A percentile compares a stretch with the other conserved stretches of the same genome.
phyloP scores from a whole-genome alignment of 2,329 filamentous ascomycete genomes.

The Phyllosticta capitalensis region DNA sequence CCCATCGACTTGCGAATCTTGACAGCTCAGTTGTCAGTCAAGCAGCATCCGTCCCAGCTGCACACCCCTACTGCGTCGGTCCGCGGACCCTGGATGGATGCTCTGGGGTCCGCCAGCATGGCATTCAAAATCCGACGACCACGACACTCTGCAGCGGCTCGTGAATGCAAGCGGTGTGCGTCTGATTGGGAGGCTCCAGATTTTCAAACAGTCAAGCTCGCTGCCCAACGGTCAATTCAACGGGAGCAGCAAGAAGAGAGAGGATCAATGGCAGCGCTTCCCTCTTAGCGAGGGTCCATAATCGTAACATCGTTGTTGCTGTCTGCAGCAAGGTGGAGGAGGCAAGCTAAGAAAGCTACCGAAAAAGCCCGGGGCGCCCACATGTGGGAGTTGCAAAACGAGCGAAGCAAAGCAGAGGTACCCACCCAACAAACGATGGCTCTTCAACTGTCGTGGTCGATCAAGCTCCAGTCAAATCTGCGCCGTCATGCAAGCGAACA shows the following conservation, averaged over 20 bases:
- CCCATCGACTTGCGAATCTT: not conserved
- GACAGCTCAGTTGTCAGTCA: not conserved
- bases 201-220: not conserved
- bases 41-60: not conserved
- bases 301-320: not conserved
- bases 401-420: not conserved
- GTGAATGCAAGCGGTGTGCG: not conserved
- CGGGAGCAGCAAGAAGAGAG: not conserved
- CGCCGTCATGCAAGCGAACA: not conserved
- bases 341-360: not conserved
- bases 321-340: not conserved
- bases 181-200: not conserved
- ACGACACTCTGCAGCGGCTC: not conserved
- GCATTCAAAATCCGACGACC: not conserved
- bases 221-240: not conserved
- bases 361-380: not conserved
- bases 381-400: not conserved
- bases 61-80: not conserved
- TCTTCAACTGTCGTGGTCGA: not conserved
- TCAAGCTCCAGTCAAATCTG: not conserved
- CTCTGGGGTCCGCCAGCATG: not conserved
- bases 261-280: not conserved
- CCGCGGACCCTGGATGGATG: not conserved
- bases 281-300: not conserved
- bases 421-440: not conserved